phyloP scores from a whole-genome alignment of 495 filamentous ascomycete genomes.

The Poronia punctata region DNA sequence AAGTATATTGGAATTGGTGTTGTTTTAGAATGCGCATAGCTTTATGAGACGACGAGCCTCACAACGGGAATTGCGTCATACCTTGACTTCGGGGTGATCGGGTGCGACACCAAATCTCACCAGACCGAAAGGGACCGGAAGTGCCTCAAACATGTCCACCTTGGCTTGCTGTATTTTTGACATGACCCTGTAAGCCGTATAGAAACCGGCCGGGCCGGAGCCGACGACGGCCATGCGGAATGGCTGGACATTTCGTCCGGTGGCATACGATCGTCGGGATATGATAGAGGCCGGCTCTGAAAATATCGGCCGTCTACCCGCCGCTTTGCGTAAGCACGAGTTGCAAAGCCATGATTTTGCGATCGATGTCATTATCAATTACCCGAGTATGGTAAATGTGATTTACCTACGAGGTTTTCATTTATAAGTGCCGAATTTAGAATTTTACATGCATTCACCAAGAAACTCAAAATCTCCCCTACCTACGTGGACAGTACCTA shows the following conservation, averaged over 20 bases:
- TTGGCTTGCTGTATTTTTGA: constrained; percentile 60
- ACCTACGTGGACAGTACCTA: no score
- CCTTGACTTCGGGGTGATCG: constrained; percentile 97
- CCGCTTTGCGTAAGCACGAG: constrained; percentile 16
- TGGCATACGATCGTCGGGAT: constrained; percentile 16
- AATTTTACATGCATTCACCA: no score
- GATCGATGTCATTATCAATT: constrained; percentile 14
- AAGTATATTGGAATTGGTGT: neutral
- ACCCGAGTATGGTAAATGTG: neutral
- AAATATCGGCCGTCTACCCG: constrained; percentile 2
- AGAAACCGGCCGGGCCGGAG: constrained; percentile 94
- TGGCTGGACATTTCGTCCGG: constrained; percentile 41
- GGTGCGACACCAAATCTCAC: constrained; percentile 92
- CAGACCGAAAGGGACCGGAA: constrained; percentile 88
- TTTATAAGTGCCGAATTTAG: no score
- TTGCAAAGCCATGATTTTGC: constrained; percentile 20
- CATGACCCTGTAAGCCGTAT: constrained; percentile 80
- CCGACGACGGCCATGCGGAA: constrained; percentile 83
- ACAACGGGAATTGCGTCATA: constrained; percentile 27
- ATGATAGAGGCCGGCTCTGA: constrained; percentile 2
- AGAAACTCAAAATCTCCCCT: no score
- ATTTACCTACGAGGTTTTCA: neutral
- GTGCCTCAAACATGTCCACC: constrained; percentile 92
- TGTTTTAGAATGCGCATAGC: no score
- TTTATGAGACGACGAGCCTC: neutral